Evolutionary conservation across 2,329 filamentous ascomycete species (phyloP).

Genomic region (Aspergillus sp.): DNA sequence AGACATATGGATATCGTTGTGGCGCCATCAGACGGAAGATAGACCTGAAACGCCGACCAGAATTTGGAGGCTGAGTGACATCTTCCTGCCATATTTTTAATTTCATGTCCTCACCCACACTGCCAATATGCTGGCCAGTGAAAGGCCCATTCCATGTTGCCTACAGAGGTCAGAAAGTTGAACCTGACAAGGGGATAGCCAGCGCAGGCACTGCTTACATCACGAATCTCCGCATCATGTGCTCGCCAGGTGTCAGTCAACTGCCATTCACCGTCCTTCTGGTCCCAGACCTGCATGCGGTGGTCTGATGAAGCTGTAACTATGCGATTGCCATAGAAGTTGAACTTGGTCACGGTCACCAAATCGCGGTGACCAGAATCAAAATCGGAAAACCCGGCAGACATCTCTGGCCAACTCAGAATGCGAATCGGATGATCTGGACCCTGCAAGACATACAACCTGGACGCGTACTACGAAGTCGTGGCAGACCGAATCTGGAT

Average conservation of each 20-base stretch:
- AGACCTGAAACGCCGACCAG: slow-evolving; percentile 76
- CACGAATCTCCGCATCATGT: slow-evolving; percentile 84
- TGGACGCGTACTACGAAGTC: slow-evolving; percentile 5
- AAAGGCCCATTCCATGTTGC: slow-evolving; percentile 92
- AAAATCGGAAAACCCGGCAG: slow-evolving; percentile 43
- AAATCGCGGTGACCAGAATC: slow-evolving; percentile 58
- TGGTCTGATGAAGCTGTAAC: slow-evolving; percentile 90
- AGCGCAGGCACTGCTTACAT: slow-evolving; percentile 57
- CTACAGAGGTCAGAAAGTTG: slow-evolving; percentile 45
- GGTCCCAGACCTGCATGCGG: slow-evolving; percentile 87
- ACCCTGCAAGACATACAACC: slow-evolving; percentile 9
- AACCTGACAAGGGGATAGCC: slow-evolving; percentile 16
- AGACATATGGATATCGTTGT: slow-evolving; percentile 69
- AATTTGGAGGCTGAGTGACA: slow-evolving; percentile 69
- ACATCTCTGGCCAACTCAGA: slow-evolving; percentile 31
- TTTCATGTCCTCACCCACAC: slow-evolving; percentile 83
- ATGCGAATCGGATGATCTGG: slow-evolving; percentile 9
- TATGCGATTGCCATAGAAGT: slow-evolving; percentile 87
- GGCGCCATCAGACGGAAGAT: slow-evolving; percentile 62
- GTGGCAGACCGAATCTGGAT: background rate
- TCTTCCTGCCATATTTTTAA: slow-evolving; percentile 95
- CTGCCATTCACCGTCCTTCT: slow-evolving; percentile 71
- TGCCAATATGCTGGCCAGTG: slow-evolving; percentile 83
- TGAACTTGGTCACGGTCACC: slow-evolving; percentile 83
- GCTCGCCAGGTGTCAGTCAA: slow-evolving; percentile 85